Base-by-base conservation (phyloP, 140 eudicot species). In the Anethum foeniculum region DNA sequence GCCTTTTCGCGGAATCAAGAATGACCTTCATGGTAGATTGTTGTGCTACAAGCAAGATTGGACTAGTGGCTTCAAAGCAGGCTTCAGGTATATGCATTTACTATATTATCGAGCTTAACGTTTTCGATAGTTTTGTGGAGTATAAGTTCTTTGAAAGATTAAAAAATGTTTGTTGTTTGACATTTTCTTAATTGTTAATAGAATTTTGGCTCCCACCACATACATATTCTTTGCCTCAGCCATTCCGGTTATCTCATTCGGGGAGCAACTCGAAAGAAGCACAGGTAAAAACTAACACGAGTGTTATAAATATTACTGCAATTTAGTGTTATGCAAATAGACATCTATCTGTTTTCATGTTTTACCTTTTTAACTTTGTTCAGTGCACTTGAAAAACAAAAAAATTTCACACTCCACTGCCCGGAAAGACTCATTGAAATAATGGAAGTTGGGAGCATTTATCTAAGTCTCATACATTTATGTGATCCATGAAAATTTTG, bases 191-290 rank as follows among this genome's bases (percentile, higher is more conserved):
- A 60, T 49, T 78, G 25, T 68, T 49, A 32, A 4, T 83, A 94
- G 98, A 84, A 94, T 94, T 76, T 85, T 94, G 92, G 98, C 98
- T 56, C 98, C 98, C 56, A 94, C 98, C 47, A 94, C 97, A 16
- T 94, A 94, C n/a, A 94, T 94, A 81, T 94, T 94, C 84, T 94
- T 94, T 74, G 98, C 98, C 21, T 94, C 97, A 0, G 98, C 97
- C 39, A 94, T 94, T 69, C 96, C 98, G 36, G 98, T 94, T 68
- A 92, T 94, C 77, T 94, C 98, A 54, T 94, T 92, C 72, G 98
- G 98, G n/a, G 98, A 94, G 77, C 98, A 94, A 58, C 85, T 94
- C 39, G 98, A 90, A 71, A 92, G 98, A 83, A 89, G 68, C 54
- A 92, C 98, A 3, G 97, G 98, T 93, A 86, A 46, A 7, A 46